A percentile compares a stretch with the other conserved stretches of the same genome.
Conservation (phyloP, 495 filamentous ascomycete genomes). For the Xylaria castorea region DNA sequence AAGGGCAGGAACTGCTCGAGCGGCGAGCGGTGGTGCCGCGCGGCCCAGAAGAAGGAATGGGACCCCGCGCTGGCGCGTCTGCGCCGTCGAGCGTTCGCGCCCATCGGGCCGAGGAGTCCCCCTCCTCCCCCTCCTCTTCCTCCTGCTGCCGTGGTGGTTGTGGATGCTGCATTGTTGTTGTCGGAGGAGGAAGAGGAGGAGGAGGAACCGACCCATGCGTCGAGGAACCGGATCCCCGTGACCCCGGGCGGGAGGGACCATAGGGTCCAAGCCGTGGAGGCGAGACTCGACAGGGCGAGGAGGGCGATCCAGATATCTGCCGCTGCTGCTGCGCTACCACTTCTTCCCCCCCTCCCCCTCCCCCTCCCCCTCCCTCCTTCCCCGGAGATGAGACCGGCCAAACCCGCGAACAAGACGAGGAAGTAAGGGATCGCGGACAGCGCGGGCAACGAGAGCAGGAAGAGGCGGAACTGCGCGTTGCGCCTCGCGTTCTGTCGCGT, state of each 20-base stretch:
- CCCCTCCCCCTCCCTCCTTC: too few species aligned
- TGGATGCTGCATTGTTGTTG: not conserved
- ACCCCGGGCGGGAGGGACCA: slow-evolving; percentile 46
- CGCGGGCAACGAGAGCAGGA: slow-evolving; percentile 65
- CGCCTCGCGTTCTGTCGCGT: slow-evolving; percentile 60
- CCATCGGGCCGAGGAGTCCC: not conserved
- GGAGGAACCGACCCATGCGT: slow-evolving; percentile 34
- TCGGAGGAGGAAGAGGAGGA: slow-evolving; percentile 8
- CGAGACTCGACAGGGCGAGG: slow-evolving; percentile 64
- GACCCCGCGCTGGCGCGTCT: slow-evolving; percentile 34
- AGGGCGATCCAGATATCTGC: slow-evolving; percentile 53
- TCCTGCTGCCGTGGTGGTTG: not conserved
- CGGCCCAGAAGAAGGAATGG: slow-evolving; percentile 15
- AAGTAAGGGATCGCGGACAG: slow-evolving; percentile 60
- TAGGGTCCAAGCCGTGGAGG: slow-evolving; percentile 62
- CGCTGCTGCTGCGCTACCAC: not conserved
- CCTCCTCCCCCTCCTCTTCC: not conserved
- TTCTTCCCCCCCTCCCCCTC: too few species aligned
- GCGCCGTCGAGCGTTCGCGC: slow-evolving; percentile 12
- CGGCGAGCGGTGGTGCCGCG: slow-evolving; percentile 36
- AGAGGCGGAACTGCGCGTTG: slow-evolving; percentile 63
- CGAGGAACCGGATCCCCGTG: slow-evolving; percentile 46
- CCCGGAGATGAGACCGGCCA: not conserved
- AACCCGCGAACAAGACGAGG: slow-evolving; percentile 48
- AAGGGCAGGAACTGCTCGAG: slow-evolving; percentile 55